phyloP scores from a whole-genome alignment of 805 yeast species.

The Saccharomycopsis fibuligera region DNA sequence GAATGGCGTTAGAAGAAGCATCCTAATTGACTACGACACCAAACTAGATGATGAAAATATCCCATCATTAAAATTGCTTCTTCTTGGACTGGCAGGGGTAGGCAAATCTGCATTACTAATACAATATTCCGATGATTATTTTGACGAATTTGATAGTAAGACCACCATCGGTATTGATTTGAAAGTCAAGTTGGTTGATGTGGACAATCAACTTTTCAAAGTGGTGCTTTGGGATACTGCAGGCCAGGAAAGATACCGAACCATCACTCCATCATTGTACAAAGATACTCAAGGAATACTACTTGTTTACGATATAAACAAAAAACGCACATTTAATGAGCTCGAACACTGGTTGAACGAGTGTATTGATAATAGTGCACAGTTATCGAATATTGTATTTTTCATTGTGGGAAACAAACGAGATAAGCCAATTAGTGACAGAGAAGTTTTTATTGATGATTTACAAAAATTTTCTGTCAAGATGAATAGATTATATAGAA shows the following conservation, averaged over 20 bases:
- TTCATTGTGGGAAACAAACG: conserved; percentile 42
- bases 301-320: conserved; percentile 39
- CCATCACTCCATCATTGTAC: conserved; percentile 39
- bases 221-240: conserved; percentile 46
- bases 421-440: conserved; percentile 26
- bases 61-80: conserved; percentile 28
- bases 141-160: conserved; percentile 31
- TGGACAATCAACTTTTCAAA: conserved; percentile 38
- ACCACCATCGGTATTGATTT: conserved; percentile 44
- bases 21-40: conserved; percentile 19
- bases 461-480: conserved; percentile 30
- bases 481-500: conserved; percentile 27
- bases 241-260: conserved; percentile 43
- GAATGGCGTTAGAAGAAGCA: conserved; percentile 14
- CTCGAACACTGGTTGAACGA: conserved; percentile 39
- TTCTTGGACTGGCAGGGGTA: conserved; percentile 42
- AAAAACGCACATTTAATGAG: conserved; percentile 31
- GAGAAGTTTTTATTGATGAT: conserved; percentile 36
- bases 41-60: conserved; percentile 19
- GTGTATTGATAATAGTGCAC: conserved; percentile 32
- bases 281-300: conserved; percentile 42
- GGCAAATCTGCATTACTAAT: conserved; percentile 43
- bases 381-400: conserved; percentile 26
- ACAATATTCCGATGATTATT: conserved; percentile 33
- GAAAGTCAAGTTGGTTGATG: conserved; percentile 37